Conservation (phyloP, 1,139 yeast species). For the Yamadazyma songkhlaensis region DNA sequence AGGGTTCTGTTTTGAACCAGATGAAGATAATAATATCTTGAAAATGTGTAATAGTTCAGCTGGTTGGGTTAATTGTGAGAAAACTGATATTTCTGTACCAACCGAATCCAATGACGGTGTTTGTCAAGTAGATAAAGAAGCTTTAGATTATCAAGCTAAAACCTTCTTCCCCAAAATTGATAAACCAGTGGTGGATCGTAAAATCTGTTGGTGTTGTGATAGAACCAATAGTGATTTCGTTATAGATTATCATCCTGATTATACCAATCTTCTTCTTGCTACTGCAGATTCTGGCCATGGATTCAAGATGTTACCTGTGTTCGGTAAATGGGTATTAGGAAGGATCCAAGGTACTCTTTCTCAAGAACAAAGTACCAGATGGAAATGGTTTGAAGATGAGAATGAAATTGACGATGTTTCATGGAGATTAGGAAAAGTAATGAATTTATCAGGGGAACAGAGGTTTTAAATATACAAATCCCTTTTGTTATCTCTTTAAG, state of each 20-base stretch:
- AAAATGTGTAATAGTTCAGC: conserved; percentile 20
- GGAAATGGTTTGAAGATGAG: conserved; percentile 13
- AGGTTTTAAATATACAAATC: conserved; percentile 1
- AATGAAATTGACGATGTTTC: conserved; percentile 10
- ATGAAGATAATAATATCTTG: conserved; percentile 14
- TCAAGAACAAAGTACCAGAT: conserved; percentile 8
- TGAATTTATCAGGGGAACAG: conserved; percentile 8
- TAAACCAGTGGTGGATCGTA: conserved; percentile 13
- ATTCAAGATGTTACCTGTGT: conserved; percentile 17
- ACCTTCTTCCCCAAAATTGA: conserved; percentile 13
- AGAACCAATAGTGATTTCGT: conserved; percentile 17
- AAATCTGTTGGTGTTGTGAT: conserved; percentile 23
- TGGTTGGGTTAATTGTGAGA: conserved; percentile 16
- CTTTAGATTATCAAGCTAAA: conserved; percentile 10
- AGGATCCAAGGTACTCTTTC: conserved; percentile 9
- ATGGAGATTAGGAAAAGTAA: conserved; percentile 15
- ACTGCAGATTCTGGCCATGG: conserved; percentile 22
- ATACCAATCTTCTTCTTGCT: conserved; percentile 14
- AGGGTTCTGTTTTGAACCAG: conserved; percentile 32
- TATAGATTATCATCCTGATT: conserved; percentile 17
- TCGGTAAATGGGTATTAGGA: conserved; percentile 15
- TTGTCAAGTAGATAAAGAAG: conserved; percentile 10
- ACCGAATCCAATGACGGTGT: conserved; percentile 14
- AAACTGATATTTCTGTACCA: conserved; percentile 13
- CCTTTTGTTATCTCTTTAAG: too few relatives aligned